Evolutionary conservation across 2,329 filamentous ascomycete genomes (phyloP).

Genomic region (Sclerotinia spermophila): DNA sequence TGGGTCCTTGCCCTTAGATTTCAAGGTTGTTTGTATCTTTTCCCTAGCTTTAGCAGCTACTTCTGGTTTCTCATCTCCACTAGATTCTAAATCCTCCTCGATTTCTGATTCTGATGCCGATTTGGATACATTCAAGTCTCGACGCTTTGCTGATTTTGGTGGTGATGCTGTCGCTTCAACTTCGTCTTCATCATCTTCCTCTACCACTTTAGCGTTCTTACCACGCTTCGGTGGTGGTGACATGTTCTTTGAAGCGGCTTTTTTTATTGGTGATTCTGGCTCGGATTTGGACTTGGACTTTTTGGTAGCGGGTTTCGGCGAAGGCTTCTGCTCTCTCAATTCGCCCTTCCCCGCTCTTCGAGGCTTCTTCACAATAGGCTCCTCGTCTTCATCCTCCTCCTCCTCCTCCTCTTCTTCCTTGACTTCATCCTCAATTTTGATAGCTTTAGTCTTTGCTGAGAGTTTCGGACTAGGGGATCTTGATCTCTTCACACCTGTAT

Average conservation of each 20-base stretch:
- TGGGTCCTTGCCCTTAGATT: constrained; percentile 67
- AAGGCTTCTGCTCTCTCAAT: constrained; percentile 42
- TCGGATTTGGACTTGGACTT: constrained; percentile 22
- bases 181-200: constrained; percentile 36
- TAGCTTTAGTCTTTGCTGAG: constrained; percentile 25
- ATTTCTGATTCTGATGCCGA: constrained; percentile 48
- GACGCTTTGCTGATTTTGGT: constrained; percentile 30
- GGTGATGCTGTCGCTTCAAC: constrained; percentile 39
- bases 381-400: constrained; percentile 44
- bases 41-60: constrained; percentile 71
- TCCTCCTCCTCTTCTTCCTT: constrained; percentile 44
- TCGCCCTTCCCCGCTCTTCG: constrained; percentile 43
- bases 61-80: constrained; percentile 64
- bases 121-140: constrained; percentile 40
- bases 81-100: constrained; percentile 43
- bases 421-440: constrained; percentile 32
- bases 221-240: constrained; percentile 21
- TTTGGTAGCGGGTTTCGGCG: constrained; percentile 23
- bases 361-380: constrained; percentile 38
- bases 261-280: constrained; percentile 22
- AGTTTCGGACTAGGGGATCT: constrained; percentile 27
- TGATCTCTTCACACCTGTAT: constrained; percentile 28
- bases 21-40: constrained; percentile 74
- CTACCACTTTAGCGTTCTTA: constrained; percentile 23
- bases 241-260: constrained; percentile 20